Base-by-base conservation (phyloP, 768 basidiomycete genomes). In the Mycena rosella region DNA sequence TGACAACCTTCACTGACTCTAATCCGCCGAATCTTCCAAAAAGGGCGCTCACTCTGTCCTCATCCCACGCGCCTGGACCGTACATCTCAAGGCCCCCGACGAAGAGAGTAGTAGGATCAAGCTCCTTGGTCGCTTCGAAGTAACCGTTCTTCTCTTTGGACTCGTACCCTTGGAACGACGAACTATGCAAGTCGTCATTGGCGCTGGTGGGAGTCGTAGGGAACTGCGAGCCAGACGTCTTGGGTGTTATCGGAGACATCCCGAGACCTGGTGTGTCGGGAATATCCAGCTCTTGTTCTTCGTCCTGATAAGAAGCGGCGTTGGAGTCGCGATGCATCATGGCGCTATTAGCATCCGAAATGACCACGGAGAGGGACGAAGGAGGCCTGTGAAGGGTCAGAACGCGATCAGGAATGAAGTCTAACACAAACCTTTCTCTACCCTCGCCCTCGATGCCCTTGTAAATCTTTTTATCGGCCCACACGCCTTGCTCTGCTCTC, bases 41-140 rank as follows among this genome's bases (percentile, higher is more conserved):
- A 51, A 91, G 81, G 9, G 75, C 73, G 32, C 78, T 80, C 36
- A 95, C 81, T 68, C 85, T 89, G 11, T 81, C 82, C 73, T 94
- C 92, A 49, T 89, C 86, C 93, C 93, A 94, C 9, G 87, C 86
- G 29, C 82, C 81, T 3, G 88, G 83, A 7, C 89, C 90, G 71
- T 82, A 83, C 73, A 88, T 85, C 71, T 91, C 89, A 48, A 95
- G 82, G 6, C 92, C 92, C 9, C 93, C 93, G 30, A 94, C 90
- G 74, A 94, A 94, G 30, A 95, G 81, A 2, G 91, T 89, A 3
- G 84, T 87, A 0, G 89, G 90, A 74, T 94, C 91, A 17, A 90
- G 75, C 26, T 85, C 82, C 61, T 80, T 79, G 34, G 82, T 79
- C n/a, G 75, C 74, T 29, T 74, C 71, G 52, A 67, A 73, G 51